Percentiles rank a stretch among this genome's conserved stretches.
Evolutionary conservation across 345 rosid genomes (phyloP).

Genomic region (Tarenaya hassleriana): DNA sequence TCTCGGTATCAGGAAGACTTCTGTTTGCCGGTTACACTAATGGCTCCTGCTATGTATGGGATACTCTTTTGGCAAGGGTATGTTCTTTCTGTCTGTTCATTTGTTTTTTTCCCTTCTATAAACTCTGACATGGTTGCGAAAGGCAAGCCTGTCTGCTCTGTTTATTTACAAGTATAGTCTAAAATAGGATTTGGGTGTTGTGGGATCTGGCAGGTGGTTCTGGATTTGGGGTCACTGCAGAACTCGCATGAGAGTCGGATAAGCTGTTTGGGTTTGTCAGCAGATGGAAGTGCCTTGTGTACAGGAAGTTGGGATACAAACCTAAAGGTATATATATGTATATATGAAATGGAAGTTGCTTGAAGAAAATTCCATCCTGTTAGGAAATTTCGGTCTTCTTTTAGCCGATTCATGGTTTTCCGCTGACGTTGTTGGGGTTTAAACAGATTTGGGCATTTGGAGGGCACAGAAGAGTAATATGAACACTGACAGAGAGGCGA

Average conservation of each 20-base stretch:
- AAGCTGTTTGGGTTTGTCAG: constrained; percentile 87
- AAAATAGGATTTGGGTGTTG: constrained; percentile 4
- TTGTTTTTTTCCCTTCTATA: background rate
- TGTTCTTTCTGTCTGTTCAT: background rate
- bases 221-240: constrained; percentile 70
- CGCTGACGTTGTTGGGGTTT: too few species aligned
- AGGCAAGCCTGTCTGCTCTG: background rate
- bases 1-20: constrained; percentile 94
- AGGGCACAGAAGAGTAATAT: constrained; percentile 65
- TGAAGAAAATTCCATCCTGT: too few species aligned
- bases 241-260: constrained; percentile 67
- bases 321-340: too few species aligned
- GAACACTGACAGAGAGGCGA: constrained; percentile 24
- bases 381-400: too few species aligned
- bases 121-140: background rate
- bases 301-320: constrained; percentile 98
- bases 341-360: too few species aligned
- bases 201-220: constrained; percentile 52
- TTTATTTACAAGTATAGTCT: background rate
- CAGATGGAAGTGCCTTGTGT: constrained; percentile 99
- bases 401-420: too few species aligned
- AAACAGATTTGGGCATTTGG: constrained; percentile 97
- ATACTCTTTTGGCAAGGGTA: constrained; percentile 89
- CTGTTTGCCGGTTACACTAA: constrained; percentile 78
- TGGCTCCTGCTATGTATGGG: constrained; percentile 88